A percentile compares a stretch with the other conserved stretches of the same genome.
Evolutionary conservation across 176 grass and related monocot species (phyloP).

Genomic region (Panicum miliaceum): DNA sequence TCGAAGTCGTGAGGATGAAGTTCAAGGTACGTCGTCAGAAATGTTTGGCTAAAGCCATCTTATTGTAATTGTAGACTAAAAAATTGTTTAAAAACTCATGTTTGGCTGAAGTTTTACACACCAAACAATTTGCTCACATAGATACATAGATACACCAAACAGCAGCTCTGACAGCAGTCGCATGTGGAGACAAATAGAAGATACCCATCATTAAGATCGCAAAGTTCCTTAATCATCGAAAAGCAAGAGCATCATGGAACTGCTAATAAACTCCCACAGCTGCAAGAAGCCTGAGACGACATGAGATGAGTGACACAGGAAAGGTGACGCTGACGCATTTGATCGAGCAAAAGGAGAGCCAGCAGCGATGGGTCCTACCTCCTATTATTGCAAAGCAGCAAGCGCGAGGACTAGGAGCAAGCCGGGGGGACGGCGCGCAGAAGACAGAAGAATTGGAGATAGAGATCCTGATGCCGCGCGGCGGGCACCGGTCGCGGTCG

Average conservation of each 20-base stretch:
- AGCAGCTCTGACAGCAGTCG: too few relatives aligned
- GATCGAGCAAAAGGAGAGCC: background rate
- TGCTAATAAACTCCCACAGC: background rate
- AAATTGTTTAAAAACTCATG: background rate
- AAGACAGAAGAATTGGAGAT: background rate
- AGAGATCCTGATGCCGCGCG: background rate
- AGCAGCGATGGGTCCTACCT: background rate
- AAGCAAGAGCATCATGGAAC: conserved; percentile 4
- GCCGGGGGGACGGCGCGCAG: background rate
- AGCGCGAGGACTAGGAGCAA: background rate
- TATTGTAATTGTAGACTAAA: background rate
- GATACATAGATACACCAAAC: too few relatives aligned
- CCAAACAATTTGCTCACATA: background rate
- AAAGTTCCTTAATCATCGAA: background rate
- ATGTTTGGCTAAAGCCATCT: background rate
- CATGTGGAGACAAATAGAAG: background rate
- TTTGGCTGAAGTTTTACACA: background rate
- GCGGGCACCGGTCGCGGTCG: background rate
- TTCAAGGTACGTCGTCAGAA: background rate
- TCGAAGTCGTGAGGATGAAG: background rate
- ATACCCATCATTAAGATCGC: background rate
- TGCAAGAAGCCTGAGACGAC: background rate
- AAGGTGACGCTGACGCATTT: background rate
- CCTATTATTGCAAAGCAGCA: conserved; percentile 24
- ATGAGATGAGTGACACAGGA: background rate